Conservation (phyloP, 2,329 filamentous ascomycete species). For the Cordyceps farinosa region DNA sequence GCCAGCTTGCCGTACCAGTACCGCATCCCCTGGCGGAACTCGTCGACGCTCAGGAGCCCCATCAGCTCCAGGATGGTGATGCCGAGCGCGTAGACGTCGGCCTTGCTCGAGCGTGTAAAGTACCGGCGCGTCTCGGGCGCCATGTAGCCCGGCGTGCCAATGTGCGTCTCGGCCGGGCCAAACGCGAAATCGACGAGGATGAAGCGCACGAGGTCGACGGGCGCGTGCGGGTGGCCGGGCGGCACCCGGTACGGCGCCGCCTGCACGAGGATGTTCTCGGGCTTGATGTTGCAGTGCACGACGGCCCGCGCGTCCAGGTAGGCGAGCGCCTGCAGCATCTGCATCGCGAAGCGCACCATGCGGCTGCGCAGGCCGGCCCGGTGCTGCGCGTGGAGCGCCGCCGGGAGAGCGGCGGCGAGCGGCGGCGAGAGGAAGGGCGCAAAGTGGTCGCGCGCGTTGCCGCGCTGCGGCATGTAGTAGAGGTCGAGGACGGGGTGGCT, state of each 20-base stretch:
- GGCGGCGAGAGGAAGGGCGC: neutral
- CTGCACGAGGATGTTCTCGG: neutral
- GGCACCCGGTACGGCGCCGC: neutral
- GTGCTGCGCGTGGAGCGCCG: neutral
- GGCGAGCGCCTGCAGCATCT: neutral
- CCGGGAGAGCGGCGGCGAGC: neutral
- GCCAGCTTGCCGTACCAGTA: neutral
- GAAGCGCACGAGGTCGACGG: neutral
- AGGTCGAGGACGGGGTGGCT: neutral
- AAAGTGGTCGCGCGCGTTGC: constrained; percentile 1
- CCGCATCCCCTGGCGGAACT: neutral
- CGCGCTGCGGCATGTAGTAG: neutral
- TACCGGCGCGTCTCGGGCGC: neutral
- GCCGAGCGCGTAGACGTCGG: constrained; percentile 6
- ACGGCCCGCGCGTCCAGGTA: neutral
- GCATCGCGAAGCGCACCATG: neutral
- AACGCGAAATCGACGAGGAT: neutral
- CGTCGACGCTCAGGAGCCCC: neutral
- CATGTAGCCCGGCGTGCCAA: constrained; percentile 6
- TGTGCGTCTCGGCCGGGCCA: neutral
- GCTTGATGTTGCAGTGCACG: constrained; percentile 8
- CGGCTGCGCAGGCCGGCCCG: neutral
- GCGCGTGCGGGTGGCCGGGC: neutral
- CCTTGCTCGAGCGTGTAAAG: neutral
- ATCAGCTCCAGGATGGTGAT: neutral